These are phyloP conservation scores for Selaginella moellendorffii DNA, from an alignment of 75 land plant species.

Conservation along the genomic window DNA sequence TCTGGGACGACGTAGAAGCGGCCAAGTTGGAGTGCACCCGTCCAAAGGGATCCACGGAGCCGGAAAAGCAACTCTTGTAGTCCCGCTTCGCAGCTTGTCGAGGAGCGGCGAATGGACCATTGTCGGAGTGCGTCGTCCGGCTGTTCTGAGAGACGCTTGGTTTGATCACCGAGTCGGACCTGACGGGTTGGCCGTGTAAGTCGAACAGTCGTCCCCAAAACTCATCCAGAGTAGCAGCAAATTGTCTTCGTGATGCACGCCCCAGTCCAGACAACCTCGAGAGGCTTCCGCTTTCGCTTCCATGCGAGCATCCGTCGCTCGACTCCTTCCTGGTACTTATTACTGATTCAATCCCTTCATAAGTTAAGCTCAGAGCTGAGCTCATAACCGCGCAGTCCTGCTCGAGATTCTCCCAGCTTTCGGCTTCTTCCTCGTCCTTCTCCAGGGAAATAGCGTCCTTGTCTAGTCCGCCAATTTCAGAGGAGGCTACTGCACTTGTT, in stretches of 20 bases:
- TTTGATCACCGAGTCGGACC: constrained; percentile 11
- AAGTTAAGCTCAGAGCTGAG: constrained; percentile 20
- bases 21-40: neutral
- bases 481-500: too few relatives aligned
- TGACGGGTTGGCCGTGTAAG: constrained; percentile 63
- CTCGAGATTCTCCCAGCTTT: constrained; percentile 35
- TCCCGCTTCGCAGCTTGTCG: neutral
- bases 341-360: constrained; percentile 55
- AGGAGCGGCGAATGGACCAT: neutral
- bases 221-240: constrained; percentile 70
- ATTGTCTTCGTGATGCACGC: constrained; percentile 77
- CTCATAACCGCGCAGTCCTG: constrained; percentile 32
- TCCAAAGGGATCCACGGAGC: neutral
- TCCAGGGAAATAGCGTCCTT: constrained; percentile 16
- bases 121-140: neutral
- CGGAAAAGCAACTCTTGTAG: neutral
- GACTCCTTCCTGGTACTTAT: constrained; percentile 48
- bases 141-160: neutral
- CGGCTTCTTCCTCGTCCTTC: constrained; percentile 55
- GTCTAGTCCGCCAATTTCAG: too few relatives aligned
- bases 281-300: constrained; percentile 73
- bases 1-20: constrained; percentile 31
- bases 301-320: constrained; percentile 20
- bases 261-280: constrained; percentile 80
- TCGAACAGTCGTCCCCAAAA: constrained; percentile 94